These are phyloP conservation scores for Angophora floribunda DNA, from an alignment of 345 rosid species.

Conservation along the genomic window DNA sequence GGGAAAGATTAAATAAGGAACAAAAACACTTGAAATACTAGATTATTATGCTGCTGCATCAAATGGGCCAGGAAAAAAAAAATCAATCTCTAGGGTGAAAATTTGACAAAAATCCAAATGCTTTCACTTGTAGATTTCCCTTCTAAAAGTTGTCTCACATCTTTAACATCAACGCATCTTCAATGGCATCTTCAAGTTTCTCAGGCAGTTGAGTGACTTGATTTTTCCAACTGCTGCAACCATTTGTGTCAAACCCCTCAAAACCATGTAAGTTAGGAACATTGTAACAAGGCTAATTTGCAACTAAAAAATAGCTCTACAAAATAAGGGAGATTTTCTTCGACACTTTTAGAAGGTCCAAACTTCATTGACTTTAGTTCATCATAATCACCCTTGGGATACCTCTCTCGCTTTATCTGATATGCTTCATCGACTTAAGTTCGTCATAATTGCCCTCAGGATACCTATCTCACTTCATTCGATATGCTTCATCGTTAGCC, in stretches of 20 bases:
- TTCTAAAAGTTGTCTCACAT: background rate
- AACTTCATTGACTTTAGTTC: background rate
- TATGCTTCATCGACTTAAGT: background rate
- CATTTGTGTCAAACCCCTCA: background rate
- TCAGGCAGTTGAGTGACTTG: background rate
- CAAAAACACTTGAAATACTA: no score
- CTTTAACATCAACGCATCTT: background rate
- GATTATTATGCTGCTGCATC: no score
- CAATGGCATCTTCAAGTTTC: background rate
- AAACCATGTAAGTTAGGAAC: background rate
- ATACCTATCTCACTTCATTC: background rate
- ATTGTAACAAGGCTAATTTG: background rate
- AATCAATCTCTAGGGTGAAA: no score
- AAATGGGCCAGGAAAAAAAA: no score
- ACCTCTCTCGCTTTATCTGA: background rate
- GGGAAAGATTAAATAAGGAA: background rate
- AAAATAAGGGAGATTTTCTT: background rate
- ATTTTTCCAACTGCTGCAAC: background rate
- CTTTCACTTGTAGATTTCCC: background rate
- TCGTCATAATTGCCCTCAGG: no score
- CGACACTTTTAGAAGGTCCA: background rate
- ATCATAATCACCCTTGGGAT: background rate
- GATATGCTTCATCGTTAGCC: background rate
- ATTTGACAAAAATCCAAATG: no score
- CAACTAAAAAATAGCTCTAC: background rate